Percentiles rank a stretch among this genome's conserved stretches.
phyloP scores from a whole-genome alignment of 2,329 filamentous ascomycete genomes.

The Neopestalotiopsis rosae region DNA sequence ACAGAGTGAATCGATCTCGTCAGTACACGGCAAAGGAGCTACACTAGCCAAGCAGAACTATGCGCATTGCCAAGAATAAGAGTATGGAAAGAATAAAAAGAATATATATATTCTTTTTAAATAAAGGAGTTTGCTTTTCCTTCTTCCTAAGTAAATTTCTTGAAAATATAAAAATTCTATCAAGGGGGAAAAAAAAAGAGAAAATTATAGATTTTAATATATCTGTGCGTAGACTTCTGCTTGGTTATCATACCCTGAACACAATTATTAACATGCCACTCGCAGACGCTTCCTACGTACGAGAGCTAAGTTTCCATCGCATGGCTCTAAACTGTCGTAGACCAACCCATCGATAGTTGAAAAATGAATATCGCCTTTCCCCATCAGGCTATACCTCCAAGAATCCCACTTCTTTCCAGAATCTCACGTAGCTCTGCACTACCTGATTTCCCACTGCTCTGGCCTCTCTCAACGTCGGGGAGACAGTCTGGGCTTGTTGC shows the following conservation, averaged over 20 bases:
- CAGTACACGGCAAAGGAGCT: neutral
- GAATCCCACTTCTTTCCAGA: neutral
- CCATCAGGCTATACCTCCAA: neutral
- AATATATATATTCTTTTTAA: too few relatives aligned
- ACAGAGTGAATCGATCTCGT: neutral
- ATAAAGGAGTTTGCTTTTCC: too few relatives aligned
- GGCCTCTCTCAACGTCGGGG: constrained; percentile 33
- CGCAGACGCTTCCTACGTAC: neutral
- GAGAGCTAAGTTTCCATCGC: neutral
- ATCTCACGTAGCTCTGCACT: neutral
- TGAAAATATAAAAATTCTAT: too few relatives aligned
- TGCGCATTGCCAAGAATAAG: too few relatives aligned
- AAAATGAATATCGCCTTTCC: neutral
- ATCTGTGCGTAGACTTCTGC: too few relatives aligned
- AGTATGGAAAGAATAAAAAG: too few relatives aligned
- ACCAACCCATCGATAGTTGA: neutral
- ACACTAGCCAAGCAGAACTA: too few relatives aligned
- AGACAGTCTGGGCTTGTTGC: constrained; percentile 40
- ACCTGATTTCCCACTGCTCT: neutral
- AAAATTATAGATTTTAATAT: too few relatives aligned
- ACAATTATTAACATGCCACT: neutral
- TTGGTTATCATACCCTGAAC: neutral
- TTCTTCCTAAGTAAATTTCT: too few relatives aligned
- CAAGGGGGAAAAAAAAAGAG: too few relatives aligned
- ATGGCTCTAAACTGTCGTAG: neutral